A percentile compares a stretch with the other conserved stretches of the same genome.
Conservation (phyloP, 352 stramenopile genomes). For the Hyphochytrium catenoides region DNA sequence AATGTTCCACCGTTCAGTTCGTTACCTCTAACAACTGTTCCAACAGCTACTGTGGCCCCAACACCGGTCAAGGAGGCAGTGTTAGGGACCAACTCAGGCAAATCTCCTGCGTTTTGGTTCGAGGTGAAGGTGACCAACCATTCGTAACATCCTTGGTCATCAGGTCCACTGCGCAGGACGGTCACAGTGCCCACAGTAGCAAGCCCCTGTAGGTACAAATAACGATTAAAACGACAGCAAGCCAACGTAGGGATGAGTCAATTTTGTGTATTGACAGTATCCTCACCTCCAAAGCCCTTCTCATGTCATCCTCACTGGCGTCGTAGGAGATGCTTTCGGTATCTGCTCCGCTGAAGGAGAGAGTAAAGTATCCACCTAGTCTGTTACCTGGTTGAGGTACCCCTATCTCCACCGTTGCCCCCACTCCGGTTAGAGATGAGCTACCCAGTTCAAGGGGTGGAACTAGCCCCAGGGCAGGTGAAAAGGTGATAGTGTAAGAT, state of each 20-base stretch:
- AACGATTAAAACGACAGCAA: no score
- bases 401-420: conserved; percentile 33
- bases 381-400: conserved; percentile 29
- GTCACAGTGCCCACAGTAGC: conserved; percentile 27
- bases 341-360: conserved; percentile 61
- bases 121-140: conserved; percentile 56
- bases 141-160: conserved; percentile 29
- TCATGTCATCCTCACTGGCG: conserved; percentile 32
- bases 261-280: no score
- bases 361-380: conserved; percentile 60
- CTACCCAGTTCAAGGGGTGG: conserved; percentile 28
- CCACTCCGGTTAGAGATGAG: conserved; percentile 33
- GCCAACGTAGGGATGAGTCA: no score
- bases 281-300: conserved; percentile 29
- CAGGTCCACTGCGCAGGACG: conserved; percentile 22
- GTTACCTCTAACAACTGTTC: conserved; percentile 20
- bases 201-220: conserved; percentile 23
- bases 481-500: no score
- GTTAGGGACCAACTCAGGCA: conserved; percentile 20
- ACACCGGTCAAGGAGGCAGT: conserved; percentile 14
- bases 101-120: conserved; percentile 24
- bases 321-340: conserved; percentile 59
- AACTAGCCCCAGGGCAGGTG: no score
- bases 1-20: conserved; percentile 39
- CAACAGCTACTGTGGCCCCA: conserved; percentile 16